Conservation (phyloP, 306 rosid species). For the Corylus avellana region DNA sequence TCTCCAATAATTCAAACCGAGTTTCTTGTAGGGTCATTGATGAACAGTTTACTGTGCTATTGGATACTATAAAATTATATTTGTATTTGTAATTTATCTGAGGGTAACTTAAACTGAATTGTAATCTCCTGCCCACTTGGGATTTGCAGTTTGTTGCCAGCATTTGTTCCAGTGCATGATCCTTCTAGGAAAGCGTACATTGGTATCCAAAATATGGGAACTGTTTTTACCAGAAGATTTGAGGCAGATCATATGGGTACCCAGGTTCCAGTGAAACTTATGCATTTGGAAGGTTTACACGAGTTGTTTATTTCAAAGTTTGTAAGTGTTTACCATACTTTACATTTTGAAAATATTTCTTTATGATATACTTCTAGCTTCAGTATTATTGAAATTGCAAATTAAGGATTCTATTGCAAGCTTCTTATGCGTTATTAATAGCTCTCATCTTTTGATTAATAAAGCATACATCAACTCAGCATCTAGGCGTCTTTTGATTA, state of each 20-base stretch:
- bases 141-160: constrained; percentile 86
- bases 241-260: constrained; percentile 88
- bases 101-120: constrained; percentile 15
- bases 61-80: background rate
- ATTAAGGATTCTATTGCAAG: constrained; percentile 5
- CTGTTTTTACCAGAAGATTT: constrained; percentile 93
- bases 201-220: constrained; percentile 98
- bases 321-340: constrained; percentile 56
- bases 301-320: constrained; percentile 91
- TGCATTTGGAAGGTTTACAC: constrained; percentile 95
- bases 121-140: constrained; percentile 33
- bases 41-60: background rate
- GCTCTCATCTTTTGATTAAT: constrained; percentile 22
- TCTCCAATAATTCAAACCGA: background rate
- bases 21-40: background rate
- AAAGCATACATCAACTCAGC: background rate
- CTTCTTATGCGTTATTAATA: constrained; percentile 6
- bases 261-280: constrained; percentile 86
- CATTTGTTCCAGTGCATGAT: constrained; percentile 94
- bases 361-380: background rate
- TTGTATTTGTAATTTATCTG: background rate
- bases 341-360: background rate
- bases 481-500: background rate
- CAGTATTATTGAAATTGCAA: constrained; percentile 20
- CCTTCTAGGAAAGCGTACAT: constrained; percentile 92